Evolutionary conservation across 352 stramenopile genomes (phyloP), one percentile per base, ranked within the genome.

Genomic region (Globisporangium spinosum): DNA sequence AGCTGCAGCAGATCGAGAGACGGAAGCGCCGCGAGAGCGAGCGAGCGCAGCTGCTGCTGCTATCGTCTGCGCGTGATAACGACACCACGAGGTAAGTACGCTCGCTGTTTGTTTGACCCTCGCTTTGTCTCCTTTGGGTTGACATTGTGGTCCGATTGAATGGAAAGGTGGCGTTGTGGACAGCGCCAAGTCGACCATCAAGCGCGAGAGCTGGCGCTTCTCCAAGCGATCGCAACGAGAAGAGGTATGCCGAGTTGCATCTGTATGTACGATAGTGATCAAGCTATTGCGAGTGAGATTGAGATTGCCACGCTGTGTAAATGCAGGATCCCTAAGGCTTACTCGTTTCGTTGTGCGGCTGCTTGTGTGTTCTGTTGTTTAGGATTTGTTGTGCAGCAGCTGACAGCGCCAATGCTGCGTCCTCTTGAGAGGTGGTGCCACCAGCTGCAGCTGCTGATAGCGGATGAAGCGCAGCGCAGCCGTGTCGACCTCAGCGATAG

Each of bases 311-410:
- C 17, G 17, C 15, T 51, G 8, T n/a, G 17, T 22, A 23, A 49
- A 51, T 51, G 17, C 43, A 10, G 43, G 17, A 8, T 22, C 43
- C 32, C 32, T 38, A 1, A 38, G 32, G 8, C 32, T 38, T 10
- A 38, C 32, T 38, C 32, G 32, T 38, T 38, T 38, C 8, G 32
- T 38, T 38, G 32, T 10, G 13, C 2, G 25, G 4, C 9, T 60
- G 29, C 15, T 10, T 15, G 3, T 13, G 13, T 32, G 8, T 20
- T 9, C 35, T 62, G 38, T 17, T 62, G 0, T 40, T 13, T 34
- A 93, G 83, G 80, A 17, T 91, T 85, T 25, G 17, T 89, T 10
- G 58, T 17, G 0, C 64, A 81, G 32, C 77, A 90, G 51, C 68
- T 89, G 13, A 38, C 58, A 4, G 17, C 54, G 0, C 3, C 43